Evolutionary conservation across 140 eudicot species (phyloP).

Genomic region (Anethum foeniculum): DNA sequence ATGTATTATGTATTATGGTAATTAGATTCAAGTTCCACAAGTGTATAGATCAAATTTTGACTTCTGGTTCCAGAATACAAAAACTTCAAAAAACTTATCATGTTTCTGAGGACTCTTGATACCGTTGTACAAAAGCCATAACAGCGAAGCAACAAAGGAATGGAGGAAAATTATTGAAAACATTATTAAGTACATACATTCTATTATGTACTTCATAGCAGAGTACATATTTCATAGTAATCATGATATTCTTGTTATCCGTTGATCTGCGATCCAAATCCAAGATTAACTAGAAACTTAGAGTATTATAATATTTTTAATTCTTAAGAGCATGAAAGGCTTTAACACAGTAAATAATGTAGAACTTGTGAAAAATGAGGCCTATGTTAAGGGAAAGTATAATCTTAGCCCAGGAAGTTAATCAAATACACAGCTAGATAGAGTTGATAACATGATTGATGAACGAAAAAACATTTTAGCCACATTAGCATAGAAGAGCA

Average conservation of each 20-base stretch:
- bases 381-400: background rate
- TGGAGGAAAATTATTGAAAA: background rate
- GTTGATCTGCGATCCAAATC: background rate
- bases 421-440: constrained; percentile 28
- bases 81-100: background rate
- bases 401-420: background rate
- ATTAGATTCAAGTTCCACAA: background rate
- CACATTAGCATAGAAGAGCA: constrained; percentile 30
- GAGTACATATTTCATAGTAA: background rate
- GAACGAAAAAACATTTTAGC: constrained; percentile 35
- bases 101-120: background rate
- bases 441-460: constrained; percentile 36
- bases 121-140: background rate
- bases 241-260: background rate
- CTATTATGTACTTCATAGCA: too few species aligned
- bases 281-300: background rate
- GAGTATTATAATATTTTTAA: background rate
- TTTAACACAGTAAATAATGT: background rate
- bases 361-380: background rate
- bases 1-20: background rate
- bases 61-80: background rate
- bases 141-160: background rate
- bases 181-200: background rate
- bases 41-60: background rate
- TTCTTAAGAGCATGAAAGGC: background rate